These are phyloP conservation scores for Microdochium nivale DNA, from an alignment of 2,329 filamentous ascomycete species.

Conservation along the genomic window DNA sequence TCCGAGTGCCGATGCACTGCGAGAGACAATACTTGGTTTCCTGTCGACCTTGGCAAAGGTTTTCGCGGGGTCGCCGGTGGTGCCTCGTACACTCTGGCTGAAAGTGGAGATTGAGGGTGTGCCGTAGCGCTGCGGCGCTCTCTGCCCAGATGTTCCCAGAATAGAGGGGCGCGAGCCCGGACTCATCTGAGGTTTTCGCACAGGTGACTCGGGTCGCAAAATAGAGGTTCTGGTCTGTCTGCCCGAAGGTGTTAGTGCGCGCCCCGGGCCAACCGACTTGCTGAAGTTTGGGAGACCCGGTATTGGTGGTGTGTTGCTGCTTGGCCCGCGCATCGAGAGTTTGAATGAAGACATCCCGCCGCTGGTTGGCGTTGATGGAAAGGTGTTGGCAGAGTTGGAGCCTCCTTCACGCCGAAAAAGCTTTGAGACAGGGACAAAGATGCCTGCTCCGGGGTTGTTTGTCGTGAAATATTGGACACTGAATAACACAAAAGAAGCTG, in stretches of 20 bases:
- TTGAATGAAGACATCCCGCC: slow-evolving; percentile 47
- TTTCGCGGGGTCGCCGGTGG: slow-evolving; percentile 54
- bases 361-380: slow-evolving; percentile 62
- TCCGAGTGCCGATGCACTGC: slow-evolving; percentile 54
- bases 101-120: slow-evolving; percentile 56
- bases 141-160: slow-evolving; percentile 41
- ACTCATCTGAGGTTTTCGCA: slow-evolving; percentile 58
- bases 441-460: slow-evolving; percentile 69
- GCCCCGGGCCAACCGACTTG: slow-evolving; percentile 72
- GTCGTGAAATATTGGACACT: slow-evolving; percentile 77
- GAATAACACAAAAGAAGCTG: slow-evolving; percentile 13
- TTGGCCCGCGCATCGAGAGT: slow-evolving; percentile 46
- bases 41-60: slow-evolving; percentile 35
- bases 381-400: slow-evolving; percentile 39
- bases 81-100: slow-evolving; percentile 54
- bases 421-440: slow-evolving; percentile 84
- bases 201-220: slow-evolving; percentile 81
- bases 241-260: slow-evolving; percentile 62
- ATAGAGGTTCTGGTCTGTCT: slow-evolving; percentile 70
- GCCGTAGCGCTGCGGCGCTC: slow-evolving; percentile 48
- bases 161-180: slow-evolving; percentile 47
- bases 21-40: slow-evolving; percentile 42
- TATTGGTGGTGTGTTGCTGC: slow-evolving; percentile 54
- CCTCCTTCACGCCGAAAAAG: slow-evolving; percentile 59
- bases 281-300: slow-evolving; percentile 71